Evolutionary conservation across 78 protist genomes (phyloP).

Genomic region (Bodo saltans): DNA sequence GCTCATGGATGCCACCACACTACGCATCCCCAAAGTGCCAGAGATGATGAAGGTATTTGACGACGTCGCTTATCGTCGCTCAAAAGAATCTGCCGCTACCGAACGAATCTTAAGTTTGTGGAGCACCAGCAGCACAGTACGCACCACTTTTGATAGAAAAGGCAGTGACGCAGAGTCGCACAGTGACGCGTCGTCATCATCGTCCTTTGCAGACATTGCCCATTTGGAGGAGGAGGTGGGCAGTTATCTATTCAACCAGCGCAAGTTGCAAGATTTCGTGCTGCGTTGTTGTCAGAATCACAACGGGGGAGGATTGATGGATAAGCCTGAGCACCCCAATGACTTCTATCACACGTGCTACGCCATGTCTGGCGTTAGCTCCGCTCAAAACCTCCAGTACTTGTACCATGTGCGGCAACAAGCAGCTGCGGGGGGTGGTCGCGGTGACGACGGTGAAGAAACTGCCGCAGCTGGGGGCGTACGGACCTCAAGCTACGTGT

Average conservation of each 20-base stretch:
- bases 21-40: background rate
- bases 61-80: too few species aligned
- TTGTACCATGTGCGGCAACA: background rate
- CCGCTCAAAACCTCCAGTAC: constrained; percentile 44
- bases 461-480: too few species aligned
- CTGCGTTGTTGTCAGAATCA: constrained; percentile 65
- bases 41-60: too few species aligned
- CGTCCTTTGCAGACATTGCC: background rate
- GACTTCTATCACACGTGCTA: constrained; percentile 94
- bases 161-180: background rate
- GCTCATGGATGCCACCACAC: background rate
- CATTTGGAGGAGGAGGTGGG: background rate
- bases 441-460: too few species aligned
- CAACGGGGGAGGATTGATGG: constrained; percentile 71
- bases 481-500: too few species aligned
- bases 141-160: too few species aligned
- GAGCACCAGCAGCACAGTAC: too few species aligned
- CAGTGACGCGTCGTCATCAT: background rate
- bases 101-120: too few species aligned
- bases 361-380: constrained; percentile 61
- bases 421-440: background rate
- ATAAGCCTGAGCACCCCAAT: constrained; percentile 72
- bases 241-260: constrained; percentile 26
- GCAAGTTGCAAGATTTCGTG: constrained; percentile 62
- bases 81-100: too few species aligned